Base-by-base conservation (phyloP, 164 flowering plant species). In the Berberis thunbergii region DNA sequence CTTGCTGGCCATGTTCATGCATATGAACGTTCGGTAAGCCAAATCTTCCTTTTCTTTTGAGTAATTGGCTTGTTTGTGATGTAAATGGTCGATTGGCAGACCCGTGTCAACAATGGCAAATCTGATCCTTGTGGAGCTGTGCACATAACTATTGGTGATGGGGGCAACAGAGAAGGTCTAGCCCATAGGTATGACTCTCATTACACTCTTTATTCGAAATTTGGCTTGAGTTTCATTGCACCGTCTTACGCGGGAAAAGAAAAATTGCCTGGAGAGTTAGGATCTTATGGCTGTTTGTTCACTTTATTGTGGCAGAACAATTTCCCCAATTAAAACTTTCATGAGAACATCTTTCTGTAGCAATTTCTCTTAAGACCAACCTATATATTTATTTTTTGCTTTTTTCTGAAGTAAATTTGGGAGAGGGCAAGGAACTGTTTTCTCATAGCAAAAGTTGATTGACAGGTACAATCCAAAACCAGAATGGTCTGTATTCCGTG, bases 1-100 rank as follows among this genome's bases (percentile, higher is more conserved):
- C 48, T 93, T 62, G 80, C 96, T 54, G 98, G 98, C 49, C 98
- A 94, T 74, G 98, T 94, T 42, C 98, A 91, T 81, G 99, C 99
- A 64, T 94, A 94, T 69, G 97, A 94, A 65, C 96, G 99, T 64
- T 61, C 94, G 67, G 99, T 94, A 85, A 65, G 81, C 42, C 26
- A 46, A 7, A 38, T 13, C 38, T 11, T 41, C 53, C 26, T 26
- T 59, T 6, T 11, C 9, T 64, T 48, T 41, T 4, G 43, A 8
- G 3, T 43, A 54, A 6, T 12, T 53, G 43, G 63, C 13, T 9
- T 12, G 64, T 40, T 54, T 4, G n/a, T 57, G 8, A 2, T 67
- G 52, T 64, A 52, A 67, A 49, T 63, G 43, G 57, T 63, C 69
- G 57, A 63, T 41, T 69, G 71, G 61, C 83, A 94, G 97, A 79